Base-by-base conservation (phyloP, 78 protist species). In the Polysphondylium violaceum region DNA sequence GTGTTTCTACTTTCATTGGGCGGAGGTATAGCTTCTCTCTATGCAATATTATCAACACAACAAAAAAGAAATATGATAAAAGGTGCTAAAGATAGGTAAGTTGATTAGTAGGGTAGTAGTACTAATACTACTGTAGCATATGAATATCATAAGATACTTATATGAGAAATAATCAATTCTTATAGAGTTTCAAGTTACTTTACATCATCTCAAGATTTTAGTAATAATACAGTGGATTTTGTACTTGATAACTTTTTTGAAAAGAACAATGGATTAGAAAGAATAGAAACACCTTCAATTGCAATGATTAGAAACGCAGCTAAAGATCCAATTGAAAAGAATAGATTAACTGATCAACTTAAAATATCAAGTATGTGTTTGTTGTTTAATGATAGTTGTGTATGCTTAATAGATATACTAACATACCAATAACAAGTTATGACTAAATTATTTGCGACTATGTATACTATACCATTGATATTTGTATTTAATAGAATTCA, bases 391-490 rank as follows among this genome's bases (percentile, higher is more conserved):
- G n/a, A n/a, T n/a, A n/a, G n/a, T n/a, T n/a, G 9, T 35, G 16
- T 40, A 17, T 3, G 11, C 16, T 1, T 14, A n/a, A 5, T 4
- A 60, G 5, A 16, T 27, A 60, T 29, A 7, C 6, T 44, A 12
- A 40, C 29, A 14, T 71, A 29, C 33, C 29, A 47, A 35, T 47
- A 7, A 0, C 51, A 3, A 72, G 78, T 72, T 50, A 31, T 72
- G 3, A 21, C 78, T 14, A 72, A 50, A 51, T 33, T 72, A 72
- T 50, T 50, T 27, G 14, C 78, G 51, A 55, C 51, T 25, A 31
- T 72, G 31, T 72, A 72, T 72, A 31, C 51, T 16, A 72, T 72
- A 50, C 78, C 78, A 72, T 43, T 72, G 43, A 35, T 72, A 16
- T 23, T 55, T 50, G 41, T 72, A 27, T 72, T 72, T 17, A 72